A percentile compares a stretch with the other conserved stretches of the same genome.
These are phyloP conservation scores for Pseudovirgaria hyperparasitica DNA, from an alignment of 2,329 filamentous ascomycete genomes.

Conservation along the genomic window DNA sequence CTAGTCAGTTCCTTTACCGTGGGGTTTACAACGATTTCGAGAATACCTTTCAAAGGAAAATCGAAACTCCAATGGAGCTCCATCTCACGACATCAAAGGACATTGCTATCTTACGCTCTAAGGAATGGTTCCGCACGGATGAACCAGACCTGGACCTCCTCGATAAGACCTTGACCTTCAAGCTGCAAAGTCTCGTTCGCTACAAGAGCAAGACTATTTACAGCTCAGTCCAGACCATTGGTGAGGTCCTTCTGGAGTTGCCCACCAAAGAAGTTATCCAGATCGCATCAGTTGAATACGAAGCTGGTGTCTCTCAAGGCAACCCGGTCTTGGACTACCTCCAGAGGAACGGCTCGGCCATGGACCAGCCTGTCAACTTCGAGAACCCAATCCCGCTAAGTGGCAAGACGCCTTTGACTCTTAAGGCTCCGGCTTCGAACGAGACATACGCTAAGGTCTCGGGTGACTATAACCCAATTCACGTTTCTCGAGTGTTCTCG, in stretches of 20 bases:
- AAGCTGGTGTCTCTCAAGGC: constrained; percentile 79
- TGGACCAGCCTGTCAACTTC: constrained; percentile 93
- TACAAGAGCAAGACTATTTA: constrained; percentile 94
- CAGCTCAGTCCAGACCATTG: constrained; percentile 80
- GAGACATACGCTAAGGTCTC: constrained; percentile 97
- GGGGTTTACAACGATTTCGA: constrained; percentile 86
- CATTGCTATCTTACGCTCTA: constrained; percentile 83
- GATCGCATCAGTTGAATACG: constrained; percentile 93
- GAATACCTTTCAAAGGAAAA: constrained; percentile 98
- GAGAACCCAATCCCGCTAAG: constrained; percentile 94
- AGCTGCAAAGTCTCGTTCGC: constrained; percentile 76
- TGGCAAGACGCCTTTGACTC: constrained; percentile 74
- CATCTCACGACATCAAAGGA: constrained; percentile 81
- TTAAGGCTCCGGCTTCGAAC: constrained; percentile 89
- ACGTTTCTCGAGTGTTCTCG: constrained; percentile 93
- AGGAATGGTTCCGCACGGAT: constrained; percentile 91
- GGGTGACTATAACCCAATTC: constrained; percentile 96
- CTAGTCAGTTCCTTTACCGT: constrained; percentile 94
- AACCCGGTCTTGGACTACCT: constrained; percentile 97
- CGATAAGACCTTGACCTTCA: constrained; percentile 90
- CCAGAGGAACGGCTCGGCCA: constrained; percentile 75
- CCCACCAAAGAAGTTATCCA: constrained; percentile 96
- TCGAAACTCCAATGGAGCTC: constrained; percentile 88
- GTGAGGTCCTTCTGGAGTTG: constrained; percentile 85
- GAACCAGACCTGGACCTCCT: constrained; percentile 79